Evolutionary conservation across 2,329 filamentous ascomycete species (phyloP), one percentile per base, ranked within the genome.

Genomic region (Neurospora crassa): DNA sequence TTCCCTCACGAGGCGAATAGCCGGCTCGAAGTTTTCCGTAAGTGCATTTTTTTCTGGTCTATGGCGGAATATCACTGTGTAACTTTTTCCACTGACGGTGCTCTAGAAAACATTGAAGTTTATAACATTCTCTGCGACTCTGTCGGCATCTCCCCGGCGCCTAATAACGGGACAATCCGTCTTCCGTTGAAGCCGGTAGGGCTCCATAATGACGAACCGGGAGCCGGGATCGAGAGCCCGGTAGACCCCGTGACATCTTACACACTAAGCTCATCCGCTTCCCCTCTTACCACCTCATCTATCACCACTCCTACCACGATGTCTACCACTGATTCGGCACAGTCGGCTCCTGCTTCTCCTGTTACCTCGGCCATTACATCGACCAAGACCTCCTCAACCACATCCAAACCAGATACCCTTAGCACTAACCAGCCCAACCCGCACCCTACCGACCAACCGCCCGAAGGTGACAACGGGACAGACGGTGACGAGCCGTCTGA

Each of bases 91-190:
- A 37, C 53, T 63, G 8, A 63, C 29, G 8, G 7, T 37, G 16
- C 29, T 37, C 29, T 76, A 95, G 92, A 97, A 87, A 98, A 98
- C 75, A 94, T 89, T 72, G 92, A 97, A 77, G 92, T 98, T 10
- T 98, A 98, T 82, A 97, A 97, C 77, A 92, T 98, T 73, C 82
- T 98, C 67, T 97, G 95, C 79, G 94, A 97, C 81, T 94, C 92
- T 0, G 82, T 98, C 37, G 90, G 91, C 14, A 83, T 98, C 71
- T 80, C 78, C 3, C 92, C 94, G 0, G 85, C 86, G 70, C 88
- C 92, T 0, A 97, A 97, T 79, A 98, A 98, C 78, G 95, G 95
- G 68, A 97, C 94, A 0, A 82, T 97, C 6, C 86, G 90, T 12
- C 85, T 95, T 14, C 92, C 92, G 0, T 81, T 95, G 34, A 85